A percentile compares a stretch with the other conserved stretches of the same genome.
Conservation (phyloP, 2,329 filamentous ascomycete genomes). For the Pseudocercospora cruenta region DNA sequence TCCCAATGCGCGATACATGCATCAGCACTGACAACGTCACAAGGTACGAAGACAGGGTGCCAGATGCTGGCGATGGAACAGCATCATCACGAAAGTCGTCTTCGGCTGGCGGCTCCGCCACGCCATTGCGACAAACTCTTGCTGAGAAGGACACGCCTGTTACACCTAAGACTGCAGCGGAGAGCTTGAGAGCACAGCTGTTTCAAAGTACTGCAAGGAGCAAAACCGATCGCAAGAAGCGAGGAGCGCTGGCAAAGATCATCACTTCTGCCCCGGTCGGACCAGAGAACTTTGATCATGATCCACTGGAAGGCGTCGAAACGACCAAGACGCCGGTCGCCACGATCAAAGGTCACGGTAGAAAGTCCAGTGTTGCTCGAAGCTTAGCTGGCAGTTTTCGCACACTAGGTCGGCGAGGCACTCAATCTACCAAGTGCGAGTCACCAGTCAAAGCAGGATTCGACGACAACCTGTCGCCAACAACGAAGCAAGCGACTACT, state of each 20-base stretch:
- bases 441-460: constrained; percentile 16
- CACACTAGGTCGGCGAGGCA: constrained; percentile 22
- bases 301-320: neutral
- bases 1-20: neutral
- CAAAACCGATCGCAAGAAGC: constrained; percentile 21
- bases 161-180: constrained; percentile 27
- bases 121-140: constrained; percentile 16
- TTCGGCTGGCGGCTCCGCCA: constrained; percentile 8
- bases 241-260: constrained; percentile 19
- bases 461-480: constrained; percentile 9
- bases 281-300: constrained; percentile 7
- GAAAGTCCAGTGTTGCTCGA: constrained; percentile 28
- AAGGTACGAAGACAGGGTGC: neutral
- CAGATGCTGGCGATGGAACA: neutral
- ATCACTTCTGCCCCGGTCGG: constrained; percentile 6
- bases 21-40: neutral
- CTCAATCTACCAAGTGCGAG: constrained; percentile 2
- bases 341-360: constrained; percentile 19
- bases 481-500: constrained; percentile 19
- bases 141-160: constrained; percentile 21
- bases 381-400: constrained; percentile 34
- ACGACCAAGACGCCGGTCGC: constrained; percentile 3
- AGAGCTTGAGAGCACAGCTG: constrained; percentile 26
- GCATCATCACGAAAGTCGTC: neutral
- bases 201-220: constrained; percentile 18